Base-by-base conservation (phyloP, 2,329 filamentous ascomycete genomes). In the Neonectria neomacrospora region DNA sequence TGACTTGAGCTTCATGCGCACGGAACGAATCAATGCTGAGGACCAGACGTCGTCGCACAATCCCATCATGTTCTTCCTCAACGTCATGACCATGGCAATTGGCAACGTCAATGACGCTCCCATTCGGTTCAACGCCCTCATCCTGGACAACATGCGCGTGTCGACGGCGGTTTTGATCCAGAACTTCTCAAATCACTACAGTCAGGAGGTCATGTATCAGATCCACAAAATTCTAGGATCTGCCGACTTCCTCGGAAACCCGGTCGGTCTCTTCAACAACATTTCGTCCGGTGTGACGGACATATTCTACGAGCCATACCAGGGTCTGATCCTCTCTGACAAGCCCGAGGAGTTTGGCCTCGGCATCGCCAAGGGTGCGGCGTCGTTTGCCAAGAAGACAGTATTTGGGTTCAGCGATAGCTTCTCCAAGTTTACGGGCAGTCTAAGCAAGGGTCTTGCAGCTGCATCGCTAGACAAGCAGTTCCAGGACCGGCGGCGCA, bases 261-360 rank as follows among this genome's bases (percentile, higher is more conserved):
- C 96, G 0, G 96, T 99, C 16, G 96, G 96, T 47, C 83, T 99
- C 45, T 99, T 99, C 88, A 98, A 97, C 82, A 99, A 95, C 76
- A 92, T 99, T 78, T 97, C 93, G 72, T 99, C 96, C 48, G 96
- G 96, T 71, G 93, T 99, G 56, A 94, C 93, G 20, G 96, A 97
- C 77, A 97, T 99, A 76, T 99, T 99, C 82, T 99, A 99, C 83
- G 96, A 99, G 77, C 96, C 96, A 39, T 99, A 99, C 80, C 96
- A 99, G 81, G 93, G 96, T 22, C 88, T 99, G 52, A 96, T 99
- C 77, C 93, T 97, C 85, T 97, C 94, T 1, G 96, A 99, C 77
- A 89, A 92, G 69, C 96, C 96, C 2, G 95, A 98, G 78, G 95
- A 99, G 69, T 90, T 99, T 58, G 96, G 96, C 20, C 85, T 97